Evolutionary conservation across 2,329 filamentous ascomycete genomes (phyloP).

Genomic region (Akanthomyces muscarius): DNA sequence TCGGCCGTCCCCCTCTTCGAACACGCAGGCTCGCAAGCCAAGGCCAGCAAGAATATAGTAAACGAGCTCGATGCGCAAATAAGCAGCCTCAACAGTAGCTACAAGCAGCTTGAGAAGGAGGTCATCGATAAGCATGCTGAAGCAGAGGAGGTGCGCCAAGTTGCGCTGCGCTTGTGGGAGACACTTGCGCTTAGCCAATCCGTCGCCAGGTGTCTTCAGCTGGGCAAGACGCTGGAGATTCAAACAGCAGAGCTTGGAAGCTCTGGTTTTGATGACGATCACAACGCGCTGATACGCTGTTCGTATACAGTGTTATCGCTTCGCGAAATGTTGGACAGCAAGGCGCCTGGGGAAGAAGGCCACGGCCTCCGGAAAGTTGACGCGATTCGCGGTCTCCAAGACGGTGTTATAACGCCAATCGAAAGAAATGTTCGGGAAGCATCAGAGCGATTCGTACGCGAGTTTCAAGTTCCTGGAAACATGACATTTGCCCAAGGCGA

Average conservation of each 20-base stretch:
- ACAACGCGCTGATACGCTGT: slow-evolving; percentile 75
- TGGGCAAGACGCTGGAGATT: slow-evolving; percentile 83
- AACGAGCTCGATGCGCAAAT: slow-evolving; percentile 76
- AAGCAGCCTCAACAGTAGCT: slow-evolving; percentile 74
- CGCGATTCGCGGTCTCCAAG: slow-evolving; percentile 66
- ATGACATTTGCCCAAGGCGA: slow-evolving; percentile 63
- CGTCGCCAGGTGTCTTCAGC: slow-evolving; percentile 71
- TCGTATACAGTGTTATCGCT: slow-evolving; percentile 74
- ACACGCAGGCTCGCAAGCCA: slow-evolving; percentile 70
- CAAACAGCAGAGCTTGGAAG: slow-evolving; percentile 64
- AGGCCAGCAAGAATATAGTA: slow-evolving; percentile 68
- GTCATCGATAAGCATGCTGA: slow-evolving; percentile 81
- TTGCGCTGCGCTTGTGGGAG: slow-evolving; percentile 74
- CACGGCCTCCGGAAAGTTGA: slow-evolving; percentile 71
- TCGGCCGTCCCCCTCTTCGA: slow-evolving; percentile 76
- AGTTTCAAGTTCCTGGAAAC: slow-evolving; percentile 66
- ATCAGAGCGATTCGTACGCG: slow-evolving; percentile 74
- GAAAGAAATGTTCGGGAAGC: slow-evolving; percentile 70
- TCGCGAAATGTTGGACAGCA: slow-evolving; percentile 65
- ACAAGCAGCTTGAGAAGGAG: slow-evolving; percentile 79
- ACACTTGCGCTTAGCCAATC: slow-evolving; percentile 73
- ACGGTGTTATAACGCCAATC: slow-evolving; percentile 63
- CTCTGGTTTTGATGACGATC: slow-evolving; percentile 59
- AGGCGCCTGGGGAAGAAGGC: slow-evolving; percentile 68
- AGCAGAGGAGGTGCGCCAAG: slow-evolving; percentile 75